Base-by-base conservation (phyloP, 116 monocot genomes). In the Trichopus zeylanicus region DNA sequence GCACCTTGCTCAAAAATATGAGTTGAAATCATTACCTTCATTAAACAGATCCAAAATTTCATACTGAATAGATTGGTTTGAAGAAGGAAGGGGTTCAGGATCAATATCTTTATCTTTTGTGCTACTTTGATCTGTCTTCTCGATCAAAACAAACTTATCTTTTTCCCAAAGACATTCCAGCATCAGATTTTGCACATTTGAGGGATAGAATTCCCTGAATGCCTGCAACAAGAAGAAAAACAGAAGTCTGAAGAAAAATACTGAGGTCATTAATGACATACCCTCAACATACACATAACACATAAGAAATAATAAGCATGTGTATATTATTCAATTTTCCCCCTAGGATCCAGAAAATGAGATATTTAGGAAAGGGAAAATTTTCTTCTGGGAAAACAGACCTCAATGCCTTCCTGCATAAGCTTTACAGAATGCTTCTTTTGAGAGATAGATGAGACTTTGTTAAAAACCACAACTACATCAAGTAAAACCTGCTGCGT, bases 111-210 rank as follows among this genome's bases (percentile, higher is more conserved):
- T 32, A 10, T 69, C 55, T 10, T 67, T 59, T 12, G 29, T 53
- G 15, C 29, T 39, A 29, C 6, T 62, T 20, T 57, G 48, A 46
- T 73, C 34, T 34, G 29, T 59, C 70, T 63, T 73, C 71, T 95
- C 95, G 39, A 77, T 47, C 69, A 95, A 74, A 20, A 95, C 72
- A 87, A 81, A 95, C 54, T 95, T 95, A 61, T 95, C 87, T 53
- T 65, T 31, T 57, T 87, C 52, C 90, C 95, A 95, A 4, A 66
- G 51, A 53, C 91, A 95, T 54, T 87, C 79, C 61, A 90, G 58
- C 48, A 48, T 64, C 15, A 78, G 51, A 46, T 56, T 31, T 55
- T 79, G 75, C 26, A 27, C 60, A 49, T 46, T 62, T 35, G 74
- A 64, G 21, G 91, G 81, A 67, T 77, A 61, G 63, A 84, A 95